These are phyloP conservation scores for Groenewaldozyma salmanticensis DNA, from an alignment of 805 yeast genomes.

Conservation along the genomic window DNA sequence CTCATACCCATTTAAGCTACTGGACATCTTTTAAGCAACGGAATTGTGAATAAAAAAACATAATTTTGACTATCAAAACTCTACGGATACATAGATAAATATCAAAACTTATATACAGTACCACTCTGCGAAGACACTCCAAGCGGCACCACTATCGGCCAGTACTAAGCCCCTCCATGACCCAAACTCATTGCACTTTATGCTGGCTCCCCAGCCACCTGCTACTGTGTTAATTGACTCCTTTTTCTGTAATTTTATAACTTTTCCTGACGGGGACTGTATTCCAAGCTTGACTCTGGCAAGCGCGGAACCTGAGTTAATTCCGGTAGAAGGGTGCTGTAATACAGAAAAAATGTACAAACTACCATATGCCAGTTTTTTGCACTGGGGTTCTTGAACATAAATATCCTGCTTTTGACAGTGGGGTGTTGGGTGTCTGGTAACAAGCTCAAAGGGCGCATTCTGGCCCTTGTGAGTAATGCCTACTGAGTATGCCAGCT, in stretches of 20 bases:
- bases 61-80: not conserved
- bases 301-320: constrained; percentile 30
- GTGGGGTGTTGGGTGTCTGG: constrained; percentile 61
- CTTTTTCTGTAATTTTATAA: constrained; percentile 45
- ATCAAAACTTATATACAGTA: constrained; percentile 33
- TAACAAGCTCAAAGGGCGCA: constrained; percentile 58
- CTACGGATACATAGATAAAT: not conserved
- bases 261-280: constrained; percentile 79
- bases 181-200: constrained; percentile 64
- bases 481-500: constrained; percentile 65
- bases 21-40: constrained; percentile 23
- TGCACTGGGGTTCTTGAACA: constrained; percentile 75
- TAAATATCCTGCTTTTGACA: constrained; percentile 67
- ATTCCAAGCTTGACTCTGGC: constrained; percentile 52
- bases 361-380: constrained; percentile 44
- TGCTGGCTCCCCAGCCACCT: constrained; percentile 45
- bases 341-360: constrained; percentile 55
- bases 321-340: constrained; percentile 51
- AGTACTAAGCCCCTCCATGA: constrained; percentile 75
- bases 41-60: not conserved
- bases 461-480: constrained; percentile 60
- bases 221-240: constrained; percentile 29
- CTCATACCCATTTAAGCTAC: constrained; percentile 67
- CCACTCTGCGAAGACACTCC: constrained; percentile 95
- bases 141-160: constrained; percentile 64